Evolutionary conservation across 768 basidiomycete species (phyloP), one percentile per base, ranked within the genome.

Genomic region (Mycena albidolilacea): DNA sequence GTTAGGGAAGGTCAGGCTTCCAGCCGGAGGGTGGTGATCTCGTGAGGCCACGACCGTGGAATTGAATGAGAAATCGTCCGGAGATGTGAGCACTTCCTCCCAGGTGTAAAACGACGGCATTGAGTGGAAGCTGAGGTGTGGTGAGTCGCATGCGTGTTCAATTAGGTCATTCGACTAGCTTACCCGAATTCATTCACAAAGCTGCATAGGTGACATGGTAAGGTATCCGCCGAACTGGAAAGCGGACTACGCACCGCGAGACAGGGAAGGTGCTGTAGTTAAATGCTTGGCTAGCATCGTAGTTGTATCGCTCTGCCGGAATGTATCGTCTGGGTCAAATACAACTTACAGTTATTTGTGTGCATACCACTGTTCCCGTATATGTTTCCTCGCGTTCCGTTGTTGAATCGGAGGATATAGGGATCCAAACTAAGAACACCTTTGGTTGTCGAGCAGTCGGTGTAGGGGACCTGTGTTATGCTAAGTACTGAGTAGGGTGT

Each of bases 61-160:
- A 78, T 90, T 90, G 81, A 90, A 90, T 30, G 82, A 82, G 79
- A 89, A 90, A 75, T 90, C 89, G 10, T 84, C 85, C 0, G 86
- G 83, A 5, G 85, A 84, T 23, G 78, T 74, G 5, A 90, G 84
- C 1, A 88, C 90, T 75, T 90, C 88, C 75, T 90, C 84, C 90
- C 90, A 91, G 64, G 81, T 86, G 72, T 89, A 90, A 80, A 90
- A 88, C 0, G 89, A 90, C 6, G 90, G 90, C 87, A 90, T 89
- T 0, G 90, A 90, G 77, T 90, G 90, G 80, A 90, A 90, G 10
- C 89, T 89, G 46, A n/a, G n/a, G 6, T 38, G 30, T 30, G 52
- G 30, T 30, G 30, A 30, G 30, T 30, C 30, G 30, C 30, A 30
- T 30, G 30, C 30, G 30, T 30, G 30, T 30, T 30, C 30, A 30